phyloP scores from a whole-genome alignment of 2,329 filamentous ascomycete species.

The Ophiocordyceps camponoti-floridani region DNA sequence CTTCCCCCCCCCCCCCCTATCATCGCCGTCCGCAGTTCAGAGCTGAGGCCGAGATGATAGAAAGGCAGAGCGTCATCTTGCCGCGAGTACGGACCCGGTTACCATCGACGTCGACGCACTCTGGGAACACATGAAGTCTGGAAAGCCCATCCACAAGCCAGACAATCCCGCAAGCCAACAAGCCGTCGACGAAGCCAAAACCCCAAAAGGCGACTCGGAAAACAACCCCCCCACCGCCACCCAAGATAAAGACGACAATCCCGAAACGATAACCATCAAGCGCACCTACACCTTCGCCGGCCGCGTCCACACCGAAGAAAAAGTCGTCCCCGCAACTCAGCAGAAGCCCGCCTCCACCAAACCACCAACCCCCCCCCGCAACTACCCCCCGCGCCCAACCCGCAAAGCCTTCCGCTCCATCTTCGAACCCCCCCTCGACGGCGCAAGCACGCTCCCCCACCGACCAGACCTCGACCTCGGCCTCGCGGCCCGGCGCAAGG shows the following conservation, averaged over 20 bases:
- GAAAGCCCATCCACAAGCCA: slow-evolving; percentile 4
- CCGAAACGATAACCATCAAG: slow-evolving; percentile 42
- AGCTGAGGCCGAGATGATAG: slow-evolving; percentile 13
- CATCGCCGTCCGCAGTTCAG: background rate
- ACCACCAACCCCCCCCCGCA: slow-evolving; percentile 24
- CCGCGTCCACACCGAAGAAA: slow-evolving; percentile 53
- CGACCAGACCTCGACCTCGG: slow-evolving; percentile 42
- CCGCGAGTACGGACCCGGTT: slow-evolving; percentile 35
- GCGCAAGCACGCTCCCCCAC: slow-evolving; percentile 11
- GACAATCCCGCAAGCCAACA: background rate
- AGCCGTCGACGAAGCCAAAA: background rate
- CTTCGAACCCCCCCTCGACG: slow-evolving; percentile 39
- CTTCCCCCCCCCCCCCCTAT: background rate
- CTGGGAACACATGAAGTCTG: slow-evolving; percentile 48
- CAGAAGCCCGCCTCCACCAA: slow-evolving; percentile 47
- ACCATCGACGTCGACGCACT: slow-evolving; percentile 56
- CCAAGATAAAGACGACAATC: slow-evolving; percentile 6
- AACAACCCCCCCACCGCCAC: no score
- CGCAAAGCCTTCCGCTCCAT: slow-evolving; percentile 39
- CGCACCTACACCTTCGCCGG: slow-evolving; percentile 62
- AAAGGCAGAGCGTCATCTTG: slow-evolving; percentile 37
- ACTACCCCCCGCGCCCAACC: slow-evolving; percentile 22
- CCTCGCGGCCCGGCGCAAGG: slow-evolving; percentile 26
- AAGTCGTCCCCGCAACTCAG: slow-evolving; percentile 45
- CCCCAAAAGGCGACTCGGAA: background rate